Conservation (phyloP, 1,284 basidiomycete species). For the Rhodotorula sp. region DNA sequence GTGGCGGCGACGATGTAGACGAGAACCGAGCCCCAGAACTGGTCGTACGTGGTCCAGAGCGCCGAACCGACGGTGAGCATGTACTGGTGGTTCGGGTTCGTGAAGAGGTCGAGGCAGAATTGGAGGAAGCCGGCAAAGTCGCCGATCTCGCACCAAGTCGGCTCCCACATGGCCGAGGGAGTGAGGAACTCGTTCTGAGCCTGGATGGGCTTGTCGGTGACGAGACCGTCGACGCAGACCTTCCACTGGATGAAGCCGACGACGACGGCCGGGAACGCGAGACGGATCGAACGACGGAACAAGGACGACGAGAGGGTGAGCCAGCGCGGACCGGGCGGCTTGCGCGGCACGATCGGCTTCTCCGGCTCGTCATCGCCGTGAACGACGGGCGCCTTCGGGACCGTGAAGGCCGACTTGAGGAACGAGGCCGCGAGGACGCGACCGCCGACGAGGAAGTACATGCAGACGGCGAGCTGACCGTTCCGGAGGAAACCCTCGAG, state of each 20-base stretch:
- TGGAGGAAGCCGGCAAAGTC: slow-evolving; percentile 49
- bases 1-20: slow-evolving; percentile 51
- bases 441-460: slow-evolving; percentile 51
- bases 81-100: slow-evolving; percentile 50
- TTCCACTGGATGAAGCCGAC: slow-evolving; percentile 50
- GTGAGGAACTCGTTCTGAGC: slow-evolving; percentile 44
- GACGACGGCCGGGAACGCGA: slow-evolving; percentile 50
- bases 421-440: slow-evolving; percentile 50
- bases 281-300: slow-evolving; percentile 50
- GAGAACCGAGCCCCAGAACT: slow-evolving; percentile 52
- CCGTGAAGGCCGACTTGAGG: slow-evolving; percentile 47
- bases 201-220: slow-evolving; percentile 45
- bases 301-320: slow-evolving; percentile 49
- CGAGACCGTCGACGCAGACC: slow-evolving; percentile 46
- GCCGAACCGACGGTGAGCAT: slow-evolving; percentile 50
- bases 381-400: slow-evolving; percentile 47
- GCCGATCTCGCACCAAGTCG: slow-evolving; percentile 50
- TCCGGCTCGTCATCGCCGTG: slow-evolving; percentile 48
- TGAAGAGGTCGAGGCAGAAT: slow-evolving; percentile 50
- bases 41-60: slow-evolving; percentile 52
- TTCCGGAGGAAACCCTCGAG: slow-evolving; percentile 47
- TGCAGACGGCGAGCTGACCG: slow-evolving; percentile 48
- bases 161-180: slow-evolving; percentile 48
- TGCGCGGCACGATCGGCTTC: slow-evolving; percentile 41
- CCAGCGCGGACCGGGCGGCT: slow-evolving; percentile 47